phyloP scores from a whole-genome alignment of 164 flowering plant genomes.

The Hamamelis virginiana region DNA sequence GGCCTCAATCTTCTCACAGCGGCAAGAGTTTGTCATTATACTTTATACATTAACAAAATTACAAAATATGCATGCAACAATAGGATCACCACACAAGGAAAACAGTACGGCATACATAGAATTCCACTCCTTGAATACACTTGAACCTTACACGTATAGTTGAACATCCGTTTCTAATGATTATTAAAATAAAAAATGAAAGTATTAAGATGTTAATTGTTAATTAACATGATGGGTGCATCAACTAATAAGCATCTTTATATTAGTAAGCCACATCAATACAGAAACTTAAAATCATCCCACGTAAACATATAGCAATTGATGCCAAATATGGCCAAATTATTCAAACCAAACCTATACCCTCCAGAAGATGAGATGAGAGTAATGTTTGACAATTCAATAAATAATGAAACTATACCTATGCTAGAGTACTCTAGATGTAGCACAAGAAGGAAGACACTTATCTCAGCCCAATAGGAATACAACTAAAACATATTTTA shows the following conservation, averaged over 20 bases:
- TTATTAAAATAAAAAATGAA: background rate
- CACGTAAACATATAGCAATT: no score
- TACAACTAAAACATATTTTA: background rate
- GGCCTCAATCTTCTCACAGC: background rate
- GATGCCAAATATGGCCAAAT: no score
- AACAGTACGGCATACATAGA: no score
- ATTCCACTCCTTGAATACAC: background rate
- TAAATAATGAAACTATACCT: background rate
- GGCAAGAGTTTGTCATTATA: background rate
- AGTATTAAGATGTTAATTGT: background rate
- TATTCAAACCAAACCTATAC: no score
- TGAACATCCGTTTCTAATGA: background rate
- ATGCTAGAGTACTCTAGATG: background rate
- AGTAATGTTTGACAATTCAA: no score
- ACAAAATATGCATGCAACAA: background rate
- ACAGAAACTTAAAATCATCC: background rate
- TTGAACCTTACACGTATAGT: background rate
- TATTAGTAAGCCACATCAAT: background rate
- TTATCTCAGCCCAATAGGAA: background rate
- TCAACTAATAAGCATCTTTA: background rate
- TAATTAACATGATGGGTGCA: background rate
- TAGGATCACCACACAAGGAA: background rate
- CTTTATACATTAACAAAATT: background rate
- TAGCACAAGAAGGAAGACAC: background rate
- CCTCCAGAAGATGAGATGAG: no score